Percentiles rank a stretch among this genome's conserved stretches.
phyloP scores from a whole-genome alignment of 257 asterid genomes.

The Solanum clarkiae region DNA sequence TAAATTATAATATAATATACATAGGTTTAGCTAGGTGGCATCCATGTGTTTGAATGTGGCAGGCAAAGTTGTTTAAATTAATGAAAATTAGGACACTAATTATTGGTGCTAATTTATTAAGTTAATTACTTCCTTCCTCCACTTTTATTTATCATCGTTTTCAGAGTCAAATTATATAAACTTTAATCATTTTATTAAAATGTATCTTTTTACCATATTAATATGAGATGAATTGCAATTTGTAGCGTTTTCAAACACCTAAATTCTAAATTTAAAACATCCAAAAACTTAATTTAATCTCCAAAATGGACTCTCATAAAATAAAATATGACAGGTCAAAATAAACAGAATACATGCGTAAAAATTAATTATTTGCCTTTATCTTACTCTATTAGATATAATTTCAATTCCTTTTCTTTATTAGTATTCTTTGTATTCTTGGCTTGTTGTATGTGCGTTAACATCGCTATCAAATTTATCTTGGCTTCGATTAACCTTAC shows the following conservation, averaged over 20 bases:
- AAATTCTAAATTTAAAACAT: not conserved
- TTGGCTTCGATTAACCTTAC: not conserved
- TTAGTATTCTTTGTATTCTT: not conserved
- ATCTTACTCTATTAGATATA: not conserved
- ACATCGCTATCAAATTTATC: not conserved
- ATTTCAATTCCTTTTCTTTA: not conserved
- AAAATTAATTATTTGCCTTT: not conserved
- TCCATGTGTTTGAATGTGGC: not conserved
- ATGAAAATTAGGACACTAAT: not conserved
- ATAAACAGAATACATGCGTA: not conserved
- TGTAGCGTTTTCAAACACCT: not conserved
- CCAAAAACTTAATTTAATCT: not conserved
- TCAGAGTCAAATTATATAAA: not conserved
- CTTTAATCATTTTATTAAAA: not conserved
- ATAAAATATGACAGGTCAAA: not conserved
- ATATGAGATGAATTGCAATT: not conserved
- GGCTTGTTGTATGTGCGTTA: not conserved
- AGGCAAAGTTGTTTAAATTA: not conserved
- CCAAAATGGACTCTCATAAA: fast-evolving
- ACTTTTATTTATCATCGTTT: not conserved
- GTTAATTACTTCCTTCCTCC: not conserved
- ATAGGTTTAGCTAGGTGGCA: not conserved
- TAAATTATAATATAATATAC: not conserved
- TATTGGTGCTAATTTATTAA: not conserved
- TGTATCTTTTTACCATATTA: not conserved